Evolutionary conservation across 495 filamentous ascomycete genomes (phyloP).

Genomic region (Pseudoneurospora amorphoporcata): DNA sequence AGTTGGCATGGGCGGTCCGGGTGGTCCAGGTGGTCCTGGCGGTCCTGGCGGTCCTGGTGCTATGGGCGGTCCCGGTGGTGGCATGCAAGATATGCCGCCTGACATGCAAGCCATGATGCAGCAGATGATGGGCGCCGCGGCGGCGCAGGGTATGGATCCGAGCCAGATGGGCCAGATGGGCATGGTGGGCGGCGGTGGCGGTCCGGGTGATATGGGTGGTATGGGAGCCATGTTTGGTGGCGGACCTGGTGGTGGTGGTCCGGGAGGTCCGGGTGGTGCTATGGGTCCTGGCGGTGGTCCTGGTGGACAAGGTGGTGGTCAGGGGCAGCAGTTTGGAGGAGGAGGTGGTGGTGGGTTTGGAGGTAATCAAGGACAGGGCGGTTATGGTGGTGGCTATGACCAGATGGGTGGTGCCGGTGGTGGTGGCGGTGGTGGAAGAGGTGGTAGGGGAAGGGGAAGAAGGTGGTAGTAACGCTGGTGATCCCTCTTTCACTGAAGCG

Average conservation of each 20-base stretch:
- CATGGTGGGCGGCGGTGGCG: background rate
- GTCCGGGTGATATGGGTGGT: slow-evolving; percentile 12
- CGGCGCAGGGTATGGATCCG: slow-evolving; percentile 57
- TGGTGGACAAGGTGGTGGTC: slow-evolving; percentile 34
- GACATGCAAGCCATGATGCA: slow-evolving; percentile 80
- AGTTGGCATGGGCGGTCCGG: background rate
- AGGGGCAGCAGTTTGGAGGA: slow-evolving; percentile 31
- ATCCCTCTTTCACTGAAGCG: background rate
- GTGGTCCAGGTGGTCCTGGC: background rate
- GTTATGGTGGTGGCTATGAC: slow-evolving; percentile 43
- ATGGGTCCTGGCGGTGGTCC: slow-evolving; percentile 25
- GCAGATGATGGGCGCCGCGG: slow-evolving; percentile 57
- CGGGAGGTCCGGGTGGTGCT: slow-evolving; percentile 39
- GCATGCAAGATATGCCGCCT: slow-evolving; percentile 59
- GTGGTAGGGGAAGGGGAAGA: slow-evolving; percentile 33
- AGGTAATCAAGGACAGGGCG: slow-evolving; percentile 37
- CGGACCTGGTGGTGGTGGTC: slow-evolving; percentile 23
- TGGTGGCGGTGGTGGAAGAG: slow-evolving; percentile 27
- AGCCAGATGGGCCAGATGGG: slow-evolving; percentile 57
- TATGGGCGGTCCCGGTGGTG: slow-evolving; percentile 21
- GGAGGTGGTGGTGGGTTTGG: slow-evolving; percentile 30
- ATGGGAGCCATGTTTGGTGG: slow-evolving; percentile 41
- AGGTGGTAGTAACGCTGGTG: slow-evolving; percentile 15
- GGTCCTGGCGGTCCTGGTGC: slow-evolving; percentile 3
- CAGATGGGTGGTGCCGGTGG: slow-evolving; percentile 39